Conservation (phyloP, 2,329 filamentous ascomycete genomes). For the Alternaria sp. region DNA sequence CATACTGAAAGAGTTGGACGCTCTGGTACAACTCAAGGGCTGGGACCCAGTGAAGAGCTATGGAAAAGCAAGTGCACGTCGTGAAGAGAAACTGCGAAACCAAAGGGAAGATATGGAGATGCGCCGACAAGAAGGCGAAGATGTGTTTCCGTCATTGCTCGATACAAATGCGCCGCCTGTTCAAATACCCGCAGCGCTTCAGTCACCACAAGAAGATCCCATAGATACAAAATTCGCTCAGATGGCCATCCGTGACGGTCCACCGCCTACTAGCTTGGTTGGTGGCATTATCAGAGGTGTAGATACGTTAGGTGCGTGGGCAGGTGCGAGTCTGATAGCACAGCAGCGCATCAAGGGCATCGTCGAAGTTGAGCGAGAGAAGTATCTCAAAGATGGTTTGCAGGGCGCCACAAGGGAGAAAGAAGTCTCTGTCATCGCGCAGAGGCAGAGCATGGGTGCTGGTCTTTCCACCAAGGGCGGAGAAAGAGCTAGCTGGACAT, state of each 20-base stretch:
- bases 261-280: constrained; percentile 49
- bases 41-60: constrained; percentile 82
- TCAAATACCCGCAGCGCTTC: constrained; percentile 52
- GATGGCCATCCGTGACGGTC: constrained; percentile 55
- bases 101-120: constrained; percentile 36
- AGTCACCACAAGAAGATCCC: constrained; percentile 62
- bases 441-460: constrained; percentile 71
- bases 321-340: constrained; percentile 74
- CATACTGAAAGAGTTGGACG: constrained; percentile 76
- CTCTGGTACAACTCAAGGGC: constrained; percentile 71
- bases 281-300: constrained; percentile 71
- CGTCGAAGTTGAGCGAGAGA: constrained; percentile 74
- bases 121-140: constrained; percentile 32
- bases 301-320: constrained; percentile 76
- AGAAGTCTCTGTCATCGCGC: constrained; percentile 65
- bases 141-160: constrained; percentile 34
- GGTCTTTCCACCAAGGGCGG: constrained; percentile 50
- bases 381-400: constrained; percentile 73
- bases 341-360: constrained; percentile 74
- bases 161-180: constrained; percentile 19
- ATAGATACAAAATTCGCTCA: constrained; percentile 67
- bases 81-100: constrained; percentile 38
- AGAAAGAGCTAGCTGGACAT: constrained; percentile 51
- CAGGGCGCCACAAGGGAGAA: constrained; percentile 67
- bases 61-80: constrained; percentile 60